Conservation (phyloP, 176 grass and related monocot species). For the Cymbopogon citratus region DNA sequence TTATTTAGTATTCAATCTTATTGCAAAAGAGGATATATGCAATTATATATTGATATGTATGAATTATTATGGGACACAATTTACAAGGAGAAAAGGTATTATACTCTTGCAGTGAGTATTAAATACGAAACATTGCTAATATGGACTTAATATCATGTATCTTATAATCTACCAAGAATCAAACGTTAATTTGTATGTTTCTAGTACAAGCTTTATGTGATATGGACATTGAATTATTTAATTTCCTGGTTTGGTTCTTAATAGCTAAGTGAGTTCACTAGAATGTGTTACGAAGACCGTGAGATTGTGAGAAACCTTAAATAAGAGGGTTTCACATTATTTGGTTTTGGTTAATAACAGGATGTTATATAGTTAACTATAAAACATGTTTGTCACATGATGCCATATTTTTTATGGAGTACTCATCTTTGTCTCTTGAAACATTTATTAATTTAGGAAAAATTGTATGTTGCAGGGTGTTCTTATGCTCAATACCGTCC, state of each 20-base stretch:
- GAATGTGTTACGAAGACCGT: background rate
- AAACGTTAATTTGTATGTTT: background rate
- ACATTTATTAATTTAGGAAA: conserved; percentile 24
- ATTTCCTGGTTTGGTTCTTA: background rate
- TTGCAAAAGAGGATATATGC: background rate
- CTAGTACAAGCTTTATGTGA: background rate
- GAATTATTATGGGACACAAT: background rate
- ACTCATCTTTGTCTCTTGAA: background rate
- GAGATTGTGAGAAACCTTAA: background rate
- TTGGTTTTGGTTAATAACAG: too few species aligned
- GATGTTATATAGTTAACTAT: too few species aligned
- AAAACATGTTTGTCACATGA: background rate
- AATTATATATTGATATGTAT: background rate
- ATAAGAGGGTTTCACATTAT: too few species aligned
- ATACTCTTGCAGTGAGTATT: background rate
- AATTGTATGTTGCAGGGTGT: conserved; percentile 66
- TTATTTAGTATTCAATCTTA: background rate
- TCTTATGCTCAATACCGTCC: conserved; percentile 93
- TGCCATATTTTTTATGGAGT: background rate
- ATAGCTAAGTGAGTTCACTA: background rate
- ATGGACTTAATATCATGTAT: background rate
- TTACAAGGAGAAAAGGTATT: background rate
- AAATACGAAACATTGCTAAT: background rate
- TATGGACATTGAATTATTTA: background rate
- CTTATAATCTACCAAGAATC: background rate